Conservation (phyloP, 345 rosid genomes). For the Lenwebbia sp. region DNA sequence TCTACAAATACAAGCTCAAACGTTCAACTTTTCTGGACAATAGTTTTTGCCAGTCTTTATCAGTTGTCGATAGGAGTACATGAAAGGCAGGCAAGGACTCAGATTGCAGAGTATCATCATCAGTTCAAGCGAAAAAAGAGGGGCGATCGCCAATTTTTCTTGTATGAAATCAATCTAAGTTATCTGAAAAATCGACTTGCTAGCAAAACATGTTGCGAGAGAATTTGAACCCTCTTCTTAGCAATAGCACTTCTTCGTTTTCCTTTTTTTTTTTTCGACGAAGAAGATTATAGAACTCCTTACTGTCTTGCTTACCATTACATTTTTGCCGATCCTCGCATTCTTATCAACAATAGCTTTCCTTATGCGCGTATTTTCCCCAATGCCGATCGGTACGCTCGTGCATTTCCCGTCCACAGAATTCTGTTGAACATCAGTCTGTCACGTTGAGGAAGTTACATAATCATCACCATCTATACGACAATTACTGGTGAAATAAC, state of each 20-base stretch:
- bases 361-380: slow-evolving; percentile 41
- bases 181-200: neutral
- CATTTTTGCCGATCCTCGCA: slow-evolving; percentile 74
- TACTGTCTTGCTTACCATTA: slow-evolving; percentile 14
- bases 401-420: slow-evolving; percentile 1
- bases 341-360: slow-evolving; percentile 70
- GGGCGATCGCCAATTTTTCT: neutral
- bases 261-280: neutral
- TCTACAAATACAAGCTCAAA: too few relatives aligned
- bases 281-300: neutral
- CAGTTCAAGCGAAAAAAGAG: neutral
- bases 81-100: too few relatives aligned
- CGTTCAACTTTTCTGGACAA: too few relatives aligned
- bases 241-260: neutral
- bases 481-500: neutral
- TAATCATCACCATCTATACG: neutral
- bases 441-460: neutral
- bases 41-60: too few relatives aligned
- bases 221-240: neutral
- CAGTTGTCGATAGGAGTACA: too few relatives aligned
- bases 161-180: neutral
- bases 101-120: neutral
- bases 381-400: slow-evolving; percentile 52
- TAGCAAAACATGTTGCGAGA: neutral
- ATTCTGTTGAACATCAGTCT: slow-evolving; percentile 13